Evolutionary conservation across 2,329 filamentous ascomycete genomes (phyloP), one percentile per base, ranked within the genome.

Genomic region (Hypoxylon sp.): DNA sequence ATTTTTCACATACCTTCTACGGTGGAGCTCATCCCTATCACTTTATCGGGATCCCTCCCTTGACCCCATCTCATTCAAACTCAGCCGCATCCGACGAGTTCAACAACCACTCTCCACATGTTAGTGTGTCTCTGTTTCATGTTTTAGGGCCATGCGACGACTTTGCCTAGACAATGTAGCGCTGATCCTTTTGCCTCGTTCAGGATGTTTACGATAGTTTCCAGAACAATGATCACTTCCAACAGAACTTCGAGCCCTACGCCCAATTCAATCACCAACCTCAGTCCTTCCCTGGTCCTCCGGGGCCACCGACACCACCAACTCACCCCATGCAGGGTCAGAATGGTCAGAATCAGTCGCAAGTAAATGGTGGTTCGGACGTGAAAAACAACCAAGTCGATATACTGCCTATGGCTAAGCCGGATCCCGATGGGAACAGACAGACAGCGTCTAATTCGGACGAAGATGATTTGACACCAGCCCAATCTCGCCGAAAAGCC

Each of bases 401-500:
- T 5, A 72, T 78, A 55, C 59, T 81, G 31, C 61, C 79, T 17
- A 44, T 79, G 68, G 75, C 80, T 63, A 83, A 84, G 70, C 67
- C 76, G 42, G 85, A 86, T 51, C 74, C 77, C 9, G 78, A 79
- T 17, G 62, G 73, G 37, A 82, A 81, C 37, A 81, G 83, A 35
- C 67, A 69, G 73, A 74, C 75, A 24, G 85, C 82, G 17, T 85
- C 83, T 17, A 87, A 87, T 74, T 88, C 87, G 39, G 87, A 88
- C 10, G 87, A 84, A 14, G 87, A 86, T 50, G 80, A 84, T 55
- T 61, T 88, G 75, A 88, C 86, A 22, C 87, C 87, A 0, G 86
- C 86, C 5, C 86, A 89, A 74, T 87, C 85, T 10, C 82, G 86
- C 74, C 83, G 87, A 67, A 89, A 89, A 76, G 87, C 86, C 48